phyloP scores from a whole-genome alignment of 1,284 basidiomycete species.

The Cerrena zonata region DNA sequence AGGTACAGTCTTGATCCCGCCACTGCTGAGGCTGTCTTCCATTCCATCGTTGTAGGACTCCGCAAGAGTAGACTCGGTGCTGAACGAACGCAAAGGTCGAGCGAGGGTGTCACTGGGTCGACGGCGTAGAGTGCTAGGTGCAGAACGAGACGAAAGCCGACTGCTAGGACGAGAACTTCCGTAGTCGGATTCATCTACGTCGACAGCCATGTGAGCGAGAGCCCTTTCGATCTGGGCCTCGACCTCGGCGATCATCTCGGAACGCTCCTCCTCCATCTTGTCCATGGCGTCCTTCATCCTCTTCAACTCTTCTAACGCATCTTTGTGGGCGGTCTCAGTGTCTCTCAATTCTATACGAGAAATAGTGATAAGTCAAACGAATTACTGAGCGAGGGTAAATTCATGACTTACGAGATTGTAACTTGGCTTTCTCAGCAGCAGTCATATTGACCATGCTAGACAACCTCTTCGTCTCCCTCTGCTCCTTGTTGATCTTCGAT shows the following conservation, averaged over 20 bases:
- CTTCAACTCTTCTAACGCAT: conserved; percentile 64
- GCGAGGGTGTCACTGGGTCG: conserved; percentile 43
- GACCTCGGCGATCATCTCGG: conserved; percentile 81
- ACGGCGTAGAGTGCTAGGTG: conserved; percentile 46
- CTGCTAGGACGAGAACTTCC: conserved; percentile 44
- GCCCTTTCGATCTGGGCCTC: conserved; percentile 83
- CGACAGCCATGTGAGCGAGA: conserved; percentile 75
- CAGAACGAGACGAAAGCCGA: conserved; percentile 35
- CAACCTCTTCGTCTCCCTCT: conserved; percentile 76
- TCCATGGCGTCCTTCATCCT: conserved; percentile 75
- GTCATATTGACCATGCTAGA: conserved; percentile 73
- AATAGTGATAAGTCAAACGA: conserved; percentile 12
- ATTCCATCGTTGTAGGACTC: conserved; percentile 47
- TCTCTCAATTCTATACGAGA: conserved; percentile 53
- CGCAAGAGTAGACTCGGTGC: conserved; percentile 69
- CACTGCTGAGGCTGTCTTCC: conserved; percentile 23
- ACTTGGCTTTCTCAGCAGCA: conserved; percentile 67
- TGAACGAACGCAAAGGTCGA: conserved; percentile 51
- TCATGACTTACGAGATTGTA: conserved; percentile 59
- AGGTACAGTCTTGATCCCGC: conserved; percentile 43
- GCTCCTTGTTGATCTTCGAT: conserved; percentile 81
- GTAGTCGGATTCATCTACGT: conserved; percentile 69
- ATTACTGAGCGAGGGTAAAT: conserved; percentile 8
- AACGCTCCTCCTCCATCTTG: conserved; percentile 75
- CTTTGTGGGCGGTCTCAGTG: conserved; percentile 68